A percentile compares a stretch with the other conserved stretches of the same genome.
phyloP scores from a whole-genome alignment of 164 flowering plant species.

The Protea cynaroides region DNA sequence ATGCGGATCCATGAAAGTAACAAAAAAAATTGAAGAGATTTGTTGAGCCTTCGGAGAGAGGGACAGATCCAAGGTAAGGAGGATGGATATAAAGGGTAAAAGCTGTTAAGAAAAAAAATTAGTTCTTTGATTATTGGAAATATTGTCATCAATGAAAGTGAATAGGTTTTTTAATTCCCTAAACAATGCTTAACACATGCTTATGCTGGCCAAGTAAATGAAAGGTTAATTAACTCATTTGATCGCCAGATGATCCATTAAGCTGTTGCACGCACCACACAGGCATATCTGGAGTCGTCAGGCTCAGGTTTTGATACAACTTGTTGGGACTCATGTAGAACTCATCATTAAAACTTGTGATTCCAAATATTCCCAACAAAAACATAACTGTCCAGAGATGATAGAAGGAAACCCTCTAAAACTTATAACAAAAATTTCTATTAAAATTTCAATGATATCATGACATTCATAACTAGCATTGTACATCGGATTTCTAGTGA shows the following conservation, averaged over 20 bases:
- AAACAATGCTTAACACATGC: conserved; percentile 26
- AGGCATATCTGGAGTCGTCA: no score
- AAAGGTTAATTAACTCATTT: conserved; percentile 65
- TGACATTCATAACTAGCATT: no score
- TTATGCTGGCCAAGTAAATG: conserved; percentile 78
- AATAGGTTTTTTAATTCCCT: neutral
- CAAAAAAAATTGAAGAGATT: conserved; percentile 46
- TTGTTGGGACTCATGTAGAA: no score
- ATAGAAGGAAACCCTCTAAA: no score
- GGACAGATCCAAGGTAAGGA: conserved; percentile 86
- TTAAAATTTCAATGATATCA: no score
- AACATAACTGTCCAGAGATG: no score
- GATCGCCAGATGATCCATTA: conserved; percentile 63
- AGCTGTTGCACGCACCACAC: conserved; percentile 93
- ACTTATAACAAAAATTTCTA: no score
- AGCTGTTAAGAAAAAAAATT: conserved; percentile 43
- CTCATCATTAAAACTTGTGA: no score
- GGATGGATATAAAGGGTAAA: conserved; percentile 94
- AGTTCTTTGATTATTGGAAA: neutral
- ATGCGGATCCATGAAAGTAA: no score
- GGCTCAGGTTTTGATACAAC: no score
- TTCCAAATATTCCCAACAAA: neutral
- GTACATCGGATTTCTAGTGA: no score
- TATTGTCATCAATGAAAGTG: neutral
- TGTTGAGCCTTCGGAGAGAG: conserved; percentile 73